Evolutionary conservation across 805 yeast genomes (phyloP).

Genomic region (Yarrowia yakushimensis): DNA sequence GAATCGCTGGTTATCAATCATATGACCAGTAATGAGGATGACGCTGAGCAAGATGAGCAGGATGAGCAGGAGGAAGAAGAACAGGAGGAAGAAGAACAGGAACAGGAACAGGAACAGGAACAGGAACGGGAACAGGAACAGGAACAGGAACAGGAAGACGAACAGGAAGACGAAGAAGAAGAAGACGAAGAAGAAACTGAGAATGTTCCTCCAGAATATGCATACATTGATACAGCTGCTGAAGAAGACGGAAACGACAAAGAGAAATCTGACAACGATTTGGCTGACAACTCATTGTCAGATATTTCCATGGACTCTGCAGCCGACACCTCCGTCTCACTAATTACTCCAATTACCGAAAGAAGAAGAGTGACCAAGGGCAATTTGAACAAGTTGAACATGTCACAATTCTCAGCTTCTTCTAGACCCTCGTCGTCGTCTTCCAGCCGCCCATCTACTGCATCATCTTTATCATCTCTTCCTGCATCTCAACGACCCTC

Average conservation of each 20-base stretch:
- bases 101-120: conserved; percentile 27
- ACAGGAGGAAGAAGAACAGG: conserved; percentile 29
- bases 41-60: conserved; percentile 23
- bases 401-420: background rate
- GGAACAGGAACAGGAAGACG: conserved; percentile 27
- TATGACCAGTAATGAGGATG: conserved; percentile 8
- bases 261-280: background rate
- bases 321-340: background rate
- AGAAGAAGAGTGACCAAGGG: background rate
- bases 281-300: background rate
- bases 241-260: background rate
- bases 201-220: background rate
- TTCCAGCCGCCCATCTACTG: background rate
- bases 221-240: background rate
- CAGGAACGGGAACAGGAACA: conserved; percentile 30
- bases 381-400: background rate
- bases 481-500: background rate
- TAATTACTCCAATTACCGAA: background rate
- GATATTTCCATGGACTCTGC: conserved; percentile 1
- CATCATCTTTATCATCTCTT: background rate
- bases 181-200: conserved; percentile 10
- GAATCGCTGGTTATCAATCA: conserved; percentile 4
- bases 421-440: background rate
- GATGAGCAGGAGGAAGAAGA: conserved; percentile 28
- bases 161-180: conserved; percentile 26